These are phyloP conservation scores for Luvunga scandens DNA, from an alignment of 345 rosid species.

Conservation along the genomic window DNA sequence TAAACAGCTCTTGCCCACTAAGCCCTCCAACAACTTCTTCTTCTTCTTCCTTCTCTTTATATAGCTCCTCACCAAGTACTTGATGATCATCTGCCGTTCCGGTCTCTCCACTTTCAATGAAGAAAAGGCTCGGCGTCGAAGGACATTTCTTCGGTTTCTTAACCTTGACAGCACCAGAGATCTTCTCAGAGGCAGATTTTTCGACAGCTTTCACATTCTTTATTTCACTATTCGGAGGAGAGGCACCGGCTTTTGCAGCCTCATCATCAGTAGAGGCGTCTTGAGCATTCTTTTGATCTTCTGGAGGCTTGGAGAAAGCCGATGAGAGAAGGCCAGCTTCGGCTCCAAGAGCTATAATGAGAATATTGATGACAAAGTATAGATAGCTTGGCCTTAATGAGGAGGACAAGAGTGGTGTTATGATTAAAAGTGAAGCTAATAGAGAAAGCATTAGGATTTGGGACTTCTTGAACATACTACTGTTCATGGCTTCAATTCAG, in stretches of 20 bases:
- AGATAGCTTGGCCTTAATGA: constrained; percentile 49
- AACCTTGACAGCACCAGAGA: neutral
- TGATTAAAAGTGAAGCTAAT: constrained; percentile 45
- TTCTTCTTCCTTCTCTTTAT: constrained; percentile 18
- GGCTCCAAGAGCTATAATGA: constrained; percentile 59
- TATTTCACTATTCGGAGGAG: neutral
- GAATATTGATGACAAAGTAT: constrained; percentile 56
- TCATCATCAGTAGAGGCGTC: constrained; percentile 1
- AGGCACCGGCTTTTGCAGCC: neutral
- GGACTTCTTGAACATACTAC: constrained; percentile 36
- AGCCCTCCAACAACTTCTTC: constrained; percentile 29
- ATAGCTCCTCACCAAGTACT: neutral
- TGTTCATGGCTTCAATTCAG: constrained; percentile 26
- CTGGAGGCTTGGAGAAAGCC: constrained; percentile 35
- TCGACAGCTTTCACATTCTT: constrained; percentile 23
- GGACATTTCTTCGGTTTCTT: constrained; percentile 46
- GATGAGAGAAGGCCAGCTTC: constrained; percentile 60
- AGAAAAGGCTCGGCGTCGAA: constrained; percentile 61
- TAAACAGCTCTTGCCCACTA: constrained; percentile 52
- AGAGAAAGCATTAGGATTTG: constrained; percentile 39
- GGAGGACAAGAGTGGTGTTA: constrained; percentile 50
- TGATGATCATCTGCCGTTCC: constrained; percentile 23
- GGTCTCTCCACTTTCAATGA: constrained; percentile 42
- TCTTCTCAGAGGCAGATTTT: constrained; percentile 39
- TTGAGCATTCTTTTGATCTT: constrained; percentile 18